Evolutionary conservation across 1,139 yeast genomes (phyloP).

Genomic region (Starmera stellimalicola): DNA sequence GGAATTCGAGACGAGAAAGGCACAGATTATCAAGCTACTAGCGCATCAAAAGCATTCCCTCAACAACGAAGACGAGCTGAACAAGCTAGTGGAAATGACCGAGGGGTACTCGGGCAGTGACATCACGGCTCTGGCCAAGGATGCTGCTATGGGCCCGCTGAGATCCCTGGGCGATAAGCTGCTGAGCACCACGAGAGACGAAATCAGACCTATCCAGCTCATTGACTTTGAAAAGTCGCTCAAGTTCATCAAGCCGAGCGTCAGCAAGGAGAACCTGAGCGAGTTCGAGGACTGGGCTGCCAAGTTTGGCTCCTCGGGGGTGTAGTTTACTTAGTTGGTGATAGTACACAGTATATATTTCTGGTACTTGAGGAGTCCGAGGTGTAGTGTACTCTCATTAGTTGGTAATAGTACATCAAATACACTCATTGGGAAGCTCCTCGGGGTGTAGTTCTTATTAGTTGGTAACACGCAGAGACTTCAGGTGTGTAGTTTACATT

Average conservation of each 20-base stretch:
- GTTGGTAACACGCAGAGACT: no score
- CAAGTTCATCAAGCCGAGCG: slow-evolving; percentile 85
- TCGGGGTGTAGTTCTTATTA: no score
- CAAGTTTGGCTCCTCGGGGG: slow-evolving; percentile 88
- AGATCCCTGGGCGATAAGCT: slow-evolving; percentile 85
- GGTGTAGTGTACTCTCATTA: no score
- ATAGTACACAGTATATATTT: not conserved
- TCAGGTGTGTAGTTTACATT: no score
- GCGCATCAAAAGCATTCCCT: slow-evolving; percentile 70
- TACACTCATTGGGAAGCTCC: no score
- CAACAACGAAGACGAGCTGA: slow-evolving; percentile 47
- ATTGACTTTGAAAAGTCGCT: slow-evolving; percentile 73
- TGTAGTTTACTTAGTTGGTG: slow-evolving; percentile 25
- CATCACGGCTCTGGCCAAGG: slow-evolving; percentile 90
- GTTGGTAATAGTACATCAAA: no score
- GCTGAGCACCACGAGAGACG: slow-evolving; percentile 75
- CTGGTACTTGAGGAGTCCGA: no score
- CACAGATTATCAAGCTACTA: slow-evolving; percentile 63
- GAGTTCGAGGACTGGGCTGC: slow-evolving; percentile 87
- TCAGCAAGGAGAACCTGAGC: slow-evolving; percentile 69
- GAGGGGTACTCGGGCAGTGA: slow-evolving; percentile 91
- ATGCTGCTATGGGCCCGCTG: slow-evolving; percentile 97
- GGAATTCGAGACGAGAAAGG: slow-evolving; percentile 69
- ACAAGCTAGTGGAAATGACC: slow-evolving; percentile 49
- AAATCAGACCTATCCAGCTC: slow-evolving; percentile 70